Evolutionary conservation across 164 flowering plant genomes (phyloP).

Genomic region (Kalanchoe fedtschenkoi): DNA sequence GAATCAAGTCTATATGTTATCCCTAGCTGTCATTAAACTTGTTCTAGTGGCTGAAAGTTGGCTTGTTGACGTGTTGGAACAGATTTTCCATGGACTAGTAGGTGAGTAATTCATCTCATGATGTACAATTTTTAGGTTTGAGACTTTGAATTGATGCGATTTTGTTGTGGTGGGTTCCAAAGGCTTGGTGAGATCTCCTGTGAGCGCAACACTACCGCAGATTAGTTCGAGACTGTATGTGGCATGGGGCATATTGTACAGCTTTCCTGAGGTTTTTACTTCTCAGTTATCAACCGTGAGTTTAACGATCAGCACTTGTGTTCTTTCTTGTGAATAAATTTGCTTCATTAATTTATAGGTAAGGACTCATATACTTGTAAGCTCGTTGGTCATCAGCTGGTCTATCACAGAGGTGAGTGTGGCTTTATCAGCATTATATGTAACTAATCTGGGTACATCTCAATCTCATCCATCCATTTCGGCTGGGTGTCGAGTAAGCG

Average conservation of each 20-base stretch:
- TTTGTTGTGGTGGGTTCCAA: conserved; percentile 2
- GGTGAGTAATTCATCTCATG: conserved; percentile 30
- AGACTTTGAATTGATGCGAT: conserved; percentile 1
- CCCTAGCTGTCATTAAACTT: background rate
- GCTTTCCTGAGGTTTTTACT: conserved; percentile 72
- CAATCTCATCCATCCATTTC: background rate
- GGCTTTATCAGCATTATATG: background rate
- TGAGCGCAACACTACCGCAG: conserved; percentile 84
- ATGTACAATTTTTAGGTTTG: too few relatives aligned
- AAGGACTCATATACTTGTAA: conserved; percentile 55
- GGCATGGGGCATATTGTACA: conserved; percentile 79
- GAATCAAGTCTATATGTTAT: background rate
- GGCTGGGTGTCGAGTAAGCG: too few relatives aligned
- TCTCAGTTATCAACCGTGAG: background rate
- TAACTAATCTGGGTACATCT: background rate
- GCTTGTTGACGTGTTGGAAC: conserved; percentile 8
- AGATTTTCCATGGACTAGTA: conserved; percentile 65
- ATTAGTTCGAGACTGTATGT: conserved; percentile 73
- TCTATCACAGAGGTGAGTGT: conserved; percentile 68
- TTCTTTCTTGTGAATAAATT: background rate
- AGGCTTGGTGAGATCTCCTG: conserved; percentile 95
- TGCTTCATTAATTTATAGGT: conserved; percentile 27
- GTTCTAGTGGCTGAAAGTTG: background rate
- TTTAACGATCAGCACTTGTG: background rate
- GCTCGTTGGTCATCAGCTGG: conserved; percentile 90